These are phyloP conservation scores for Sambucus nigra DNA, from an alignment of 129 eudicot species.

Conservation along the genomic window DNA sequence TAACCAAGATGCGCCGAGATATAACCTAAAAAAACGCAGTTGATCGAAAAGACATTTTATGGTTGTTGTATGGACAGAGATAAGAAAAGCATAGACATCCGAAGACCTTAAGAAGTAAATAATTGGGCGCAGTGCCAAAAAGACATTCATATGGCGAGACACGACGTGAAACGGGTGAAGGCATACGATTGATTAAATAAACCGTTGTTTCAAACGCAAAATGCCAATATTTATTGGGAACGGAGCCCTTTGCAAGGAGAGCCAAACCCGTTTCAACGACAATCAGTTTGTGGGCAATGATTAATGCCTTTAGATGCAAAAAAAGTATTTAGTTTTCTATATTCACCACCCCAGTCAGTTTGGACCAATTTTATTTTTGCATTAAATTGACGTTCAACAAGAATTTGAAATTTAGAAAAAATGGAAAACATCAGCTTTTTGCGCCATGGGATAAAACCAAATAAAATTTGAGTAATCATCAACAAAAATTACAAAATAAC, in stretches of 20 bases:
- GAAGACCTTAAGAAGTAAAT: no score
- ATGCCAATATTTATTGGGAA: not conserved
- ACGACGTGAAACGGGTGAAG: not conserved
- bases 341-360: slow-evolving; percentile 1
- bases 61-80: no score
- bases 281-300: not conserved
- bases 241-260: not conserved
- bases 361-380: not conserved
- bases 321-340: not conserved
- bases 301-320: not conserved
- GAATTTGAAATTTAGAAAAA: not conserved
- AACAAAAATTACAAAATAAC: not conserved
- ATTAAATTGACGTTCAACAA: not conserved
- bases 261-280: not conserved
- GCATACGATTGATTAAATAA: not conserved
- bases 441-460: not conserved
- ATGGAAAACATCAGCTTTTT: not conserved
- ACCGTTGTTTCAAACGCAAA: not conserved
- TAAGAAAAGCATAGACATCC: no score
- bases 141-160: not conserved
- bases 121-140: not conserved
- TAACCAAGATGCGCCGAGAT: no score
- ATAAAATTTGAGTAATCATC: not conserved
- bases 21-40: no score
- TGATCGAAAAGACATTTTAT: no score